A percentile compares a stretch with the other conserved stretches of the same genome.
Conservation (phyloP, 2,329 filamentous ascomycete genomes). For the Macrophomina pseudophaseolina region DNA sequence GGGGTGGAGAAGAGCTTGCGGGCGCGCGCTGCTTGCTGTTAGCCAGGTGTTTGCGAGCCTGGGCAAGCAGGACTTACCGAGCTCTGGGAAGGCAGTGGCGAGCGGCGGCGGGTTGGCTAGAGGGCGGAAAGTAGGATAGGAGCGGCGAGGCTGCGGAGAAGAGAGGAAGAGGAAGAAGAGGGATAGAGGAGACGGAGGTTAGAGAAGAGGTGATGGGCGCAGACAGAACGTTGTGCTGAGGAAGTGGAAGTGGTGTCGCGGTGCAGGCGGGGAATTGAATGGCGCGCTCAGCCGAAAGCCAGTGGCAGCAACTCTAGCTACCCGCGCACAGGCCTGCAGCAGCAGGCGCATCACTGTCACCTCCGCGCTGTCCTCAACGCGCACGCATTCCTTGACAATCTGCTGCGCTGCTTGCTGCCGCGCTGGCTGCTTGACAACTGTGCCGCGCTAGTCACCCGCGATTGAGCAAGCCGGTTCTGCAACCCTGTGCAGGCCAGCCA, state of each 20-base stretch:
- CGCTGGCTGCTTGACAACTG: neutral
- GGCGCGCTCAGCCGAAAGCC: neutral
- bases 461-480: neutral
- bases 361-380: conserved; percentile 13
- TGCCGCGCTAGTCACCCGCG: neutral
- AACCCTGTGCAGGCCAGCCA: neutral
- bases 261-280: conserved; percentile 14
- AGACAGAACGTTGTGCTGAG: conserved; percentile 2
- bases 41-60: conserved; percentile 20
- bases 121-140: conserved; percentile 9
- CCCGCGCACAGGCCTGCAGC: neutral
- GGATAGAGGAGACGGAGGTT: conserved; percentile 8
- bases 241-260: neutral
- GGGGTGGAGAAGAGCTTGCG: neutral
- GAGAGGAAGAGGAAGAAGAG: conserved; percentile 17
- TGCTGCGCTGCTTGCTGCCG: conserved; percentile 9
- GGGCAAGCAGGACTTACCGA: conserved; percentile 25
- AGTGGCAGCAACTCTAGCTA: neutral
- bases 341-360: neutral
- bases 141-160: neutral
- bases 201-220: conserved; percentile 9
- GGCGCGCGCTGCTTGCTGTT: conserved; percentile 13
- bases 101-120: conserved; percentile 21
- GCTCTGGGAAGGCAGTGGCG: conserved; percentile 26
- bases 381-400: conserved; percentile 4